phyloP scores from a whole-genome alignment of 2,329 filamentous ascomycete genomes.

The Cryphonectria japonica region DNA sequence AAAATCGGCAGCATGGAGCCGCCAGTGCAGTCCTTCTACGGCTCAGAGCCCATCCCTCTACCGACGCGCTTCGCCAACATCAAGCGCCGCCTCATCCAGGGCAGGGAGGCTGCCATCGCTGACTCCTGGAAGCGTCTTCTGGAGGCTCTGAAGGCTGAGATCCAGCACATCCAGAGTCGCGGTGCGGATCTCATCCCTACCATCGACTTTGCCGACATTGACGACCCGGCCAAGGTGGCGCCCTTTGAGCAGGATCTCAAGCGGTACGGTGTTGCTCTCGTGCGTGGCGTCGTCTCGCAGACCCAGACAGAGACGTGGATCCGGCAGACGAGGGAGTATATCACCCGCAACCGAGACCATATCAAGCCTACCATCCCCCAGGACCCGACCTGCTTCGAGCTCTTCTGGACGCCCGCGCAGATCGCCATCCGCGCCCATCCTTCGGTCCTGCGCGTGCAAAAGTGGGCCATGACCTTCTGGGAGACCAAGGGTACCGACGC shows the following conservation, averaged over 20 bases:
- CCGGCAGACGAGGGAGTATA: conserved; percentile 62
- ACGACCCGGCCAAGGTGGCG: conserved; percentile 50
- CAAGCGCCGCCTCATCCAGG: conserved; percentile 58
- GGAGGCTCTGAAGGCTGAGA: conserved; percentile 54
- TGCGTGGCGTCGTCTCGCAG: conserved; percentile 65
- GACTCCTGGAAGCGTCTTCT: conserved; percentile 60
- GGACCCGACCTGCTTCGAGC: conserved; percentile 71
- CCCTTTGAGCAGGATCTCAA: conserved; percentile 61
- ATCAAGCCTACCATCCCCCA: conserved; percentile 60
- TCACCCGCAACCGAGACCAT: conserved; percentile 50
- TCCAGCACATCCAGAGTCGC: conserved; percentile 54
- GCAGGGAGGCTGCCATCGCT: conserved; percentile 58
- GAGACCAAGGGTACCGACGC: conserved; percentile 55
- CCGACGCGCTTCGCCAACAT: conserved; percentile 61
- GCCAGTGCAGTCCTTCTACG: conserved; percentile 60
- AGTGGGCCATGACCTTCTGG: conserved; percentile 71
- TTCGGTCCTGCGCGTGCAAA: conserved; percentile 64
- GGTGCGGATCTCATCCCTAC: conserved; percentile 59
- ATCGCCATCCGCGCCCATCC: conserved; percentile 69
- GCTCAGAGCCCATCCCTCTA: conserved; percentile 59
- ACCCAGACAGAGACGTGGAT: conserved; percentile 62
- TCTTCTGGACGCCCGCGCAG: conserved; percentile 75
- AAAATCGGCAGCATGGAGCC: conserved; percentile 47
- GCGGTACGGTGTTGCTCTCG: conserved; percentile 67
- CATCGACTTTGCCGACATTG: conserved; percentile 57